Evolutionary conservation across 2,329 filamentous ascomycete genomes (phyloP).

Genomic region (Colletotrichum ledebouriae): DNA sequence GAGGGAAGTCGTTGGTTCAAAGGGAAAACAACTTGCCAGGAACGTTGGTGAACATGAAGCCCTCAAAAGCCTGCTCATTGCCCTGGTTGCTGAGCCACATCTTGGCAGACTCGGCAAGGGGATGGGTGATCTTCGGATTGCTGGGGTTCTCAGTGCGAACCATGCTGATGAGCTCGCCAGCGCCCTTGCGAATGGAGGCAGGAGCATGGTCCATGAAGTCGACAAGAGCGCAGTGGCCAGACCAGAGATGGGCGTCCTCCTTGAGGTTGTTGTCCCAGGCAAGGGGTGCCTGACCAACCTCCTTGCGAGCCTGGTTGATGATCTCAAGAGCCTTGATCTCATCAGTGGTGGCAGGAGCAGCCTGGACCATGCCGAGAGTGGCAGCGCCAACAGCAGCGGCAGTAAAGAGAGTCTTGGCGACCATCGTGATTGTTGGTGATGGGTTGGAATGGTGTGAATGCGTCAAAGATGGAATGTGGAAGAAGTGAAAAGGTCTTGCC

Average conservation of each 20-base stretch:
- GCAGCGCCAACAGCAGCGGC: neutral
- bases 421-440: slow-evolving; percentile 9
- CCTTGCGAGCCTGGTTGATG: slow-evolving; percentile 7
- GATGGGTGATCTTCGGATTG: neutral
- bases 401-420: slow-evolving; percentile 6
- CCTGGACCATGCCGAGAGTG: slow-evolving; percentile 7
- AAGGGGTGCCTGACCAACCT: neutral
- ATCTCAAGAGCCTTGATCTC: slow-evolving; percentile 6
- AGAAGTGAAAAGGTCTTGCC: slow-evolving; percentile 1
- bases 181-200: slow-evolving; percentile 16
- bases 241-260: slow-evolving; percentile 12
- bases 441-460: neutral
- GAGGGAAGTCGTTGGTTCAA: no score
- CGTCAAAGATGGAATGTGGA: neutral
- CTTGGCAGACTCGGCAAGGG: slow-evolving; percentile 5
- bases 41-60: neutral
- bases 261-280: slow-evolving; percentile 7
- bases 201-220: slow-evolving; percentile 17
- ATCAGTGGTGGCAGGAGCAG: neutral
- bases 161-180: slow-evolving; percentile 20
- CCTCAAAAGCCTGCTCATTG: neutral
- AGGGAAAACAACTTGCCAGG: neutral
- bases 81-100: slow-evolving; percentile 9
- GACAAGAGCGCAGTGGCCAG: neutral
- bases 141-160: neutral